Evolutionary conservation across 75 land plant genomes (phyloP).

Genomic region (Chamaecyparis obtusa): DNA sequence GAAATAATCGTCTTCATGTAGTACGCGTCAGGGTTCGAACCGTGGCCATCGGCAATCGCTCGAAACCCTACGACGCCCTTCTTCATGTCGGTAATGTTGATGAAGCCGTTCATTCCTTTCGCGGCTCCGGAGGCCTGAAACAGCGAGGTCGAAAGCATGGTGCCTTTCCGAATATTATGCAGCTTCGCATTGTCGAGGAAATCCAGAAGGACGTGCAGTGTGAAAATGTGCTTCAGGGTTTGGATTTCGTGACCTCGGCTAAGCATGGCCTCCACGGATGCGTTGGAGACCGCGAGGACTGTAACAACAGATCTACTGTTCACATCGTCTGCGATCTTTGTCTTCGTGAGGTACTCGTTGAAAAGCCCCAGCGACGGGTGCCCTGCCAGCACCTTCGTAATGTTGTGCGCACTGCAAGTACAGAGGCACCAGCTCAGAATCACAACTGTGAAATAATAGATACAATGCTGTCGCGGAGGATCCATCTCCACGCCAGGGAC

Average conservation of each 20-base stretch:
- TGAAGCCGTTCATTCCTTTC: constrained; percentile 30
- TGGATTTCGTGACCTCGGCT: constrained; percentile 12
- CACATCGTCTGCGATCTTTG: constrained; percentile 67
- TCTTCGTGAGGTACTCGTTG: constrained; percentile 61
- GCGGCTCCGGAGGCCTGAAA: constrained; percentile 58
- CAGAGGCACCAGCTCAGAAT: not conserved
- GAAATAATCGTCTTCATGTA: constrained; percentile 12
- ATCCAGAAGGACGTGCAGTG: constrained; percentile 54
- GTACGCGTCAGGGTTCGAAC: constrained; percentile 11
- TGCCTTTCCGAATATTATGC: constrained; percentile 12
- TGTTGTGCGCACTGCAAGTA: constrained; percentile 42
- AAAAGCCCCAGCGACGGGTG: constrained; percentile 47
- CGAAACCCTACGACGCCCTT: constrained; percentile 21
- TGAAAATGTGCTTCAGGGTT: constrained; percentile 17
- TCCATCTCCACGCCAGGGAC: not conserved
- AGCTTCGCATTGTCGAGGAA: constrained; percentile 49
- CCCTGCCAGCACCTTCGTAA: constrained; percentile 39
- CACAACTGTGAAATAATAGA: not conserved
- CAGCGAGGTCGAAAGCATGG: constrained; percentile 41
- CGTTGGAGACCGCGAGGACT: constrained; percentile 29
- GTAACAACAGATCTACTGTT: constrained; percentile 59
- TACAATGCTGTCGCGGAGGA: not conserved
- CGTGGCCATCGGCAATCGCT: constrained; percentile 15
- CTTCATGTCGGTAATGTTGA: constrained; percentile 36
- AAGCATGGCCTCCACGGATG: constrained; percentile 9